Base-by-base conservation (phyloP, 441 rosid genomes). In the Heliophila coronopifolia region DNA sequence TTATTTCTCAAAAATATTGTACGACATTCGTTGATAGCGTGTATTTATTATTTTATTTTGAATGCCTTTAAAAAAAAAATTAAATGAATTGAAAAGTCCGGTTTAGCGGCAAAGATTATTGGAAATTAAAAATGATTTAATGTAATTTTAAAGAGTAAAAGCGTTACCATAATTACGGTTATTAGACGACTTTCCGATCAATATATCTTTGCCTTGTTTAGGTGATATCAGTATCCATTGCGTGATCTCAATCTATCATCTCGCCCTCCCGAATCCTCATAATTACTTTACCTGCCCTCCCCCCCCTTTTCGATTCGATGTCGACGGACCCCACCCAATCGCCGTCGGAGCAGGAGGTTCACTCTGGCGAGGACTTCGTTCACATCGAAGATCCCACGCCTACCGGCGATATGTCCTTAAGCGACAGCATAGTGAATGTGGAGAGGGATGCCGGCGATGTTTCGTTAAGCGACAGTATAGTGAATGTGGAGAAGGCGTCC, bases 401-500 rank as follows among this genome's bases (percentile, higher is more conserved):
- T 5, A 47, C 58, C 40, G 70, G 65, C 6, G 81, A 74, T 39
- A 38, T 66, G 2, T 50, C 70, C 8, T 64, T 86, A 55, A 72
- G 95, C 61, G 94, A 84, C 67, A 90, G 96, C 75, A 77, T 83
- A 57, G 95, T 90, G 38, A 83, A 80, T 59, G 84, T 83, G 27
- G 81, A 76, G 9, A 70, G 67, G 13, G 91, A 71, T n/a, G n/a
- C 58, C 40, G 70, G 65, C 6, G 81, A 74, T 39, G 36, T 66
- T 2, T 50, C 70, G n/a, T 64, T 86, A 55, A 72, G 95, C 61
- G 94, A 84, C 67, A 90, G 96, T 75, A 77, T 83, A 57, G 95
- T 90, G 38, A 83, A 80, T 59, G 84, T 83, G n/a, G n/a, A n/a
- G n/a, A n/a, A n/a, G n/a, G n/a, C n/a, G n/a, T n/a, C n/a, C n/a